Percentiles rank a stretch among this genome's conserved stretches.
Evolutionary conservation across 345 rosid species (phyloP).

Genomic region (Camelina sativa): DNA sequence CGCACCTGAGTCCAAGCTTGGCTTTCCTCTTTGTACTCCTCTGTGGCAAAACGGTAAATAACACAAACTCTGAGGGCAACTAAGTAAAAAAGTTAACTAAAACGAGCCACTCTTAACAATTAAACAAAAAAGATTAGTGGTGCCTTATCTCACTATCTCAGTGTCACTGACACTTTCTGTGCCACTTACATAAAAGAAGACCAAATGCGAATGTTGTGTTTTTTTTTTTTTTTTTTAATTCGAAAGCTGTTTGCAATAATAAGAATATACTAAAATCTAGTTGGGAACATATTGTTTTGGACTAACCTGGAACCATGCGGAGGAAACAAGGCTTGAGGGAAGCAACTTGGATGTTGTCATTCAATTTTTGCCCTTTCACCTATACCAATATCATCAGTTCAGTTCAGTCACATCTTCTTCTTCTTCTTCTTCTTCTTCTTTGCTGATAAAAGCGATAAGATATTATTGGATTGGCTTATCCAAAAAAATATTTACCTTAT

Average conservation of each 20-base stretch:
- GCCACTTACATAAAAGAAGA: background rate
- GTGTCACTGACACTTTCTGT: background rate
- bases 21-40: slow-evolving; percentile 75
- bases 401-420: background rate
- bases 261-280: background rate
- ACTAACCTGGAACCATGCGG: slow-evolving; percentile 57
- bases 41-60: slow-evolving; percentile 51
- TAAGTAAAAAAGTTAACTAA: slow-evolving; percentile 25
- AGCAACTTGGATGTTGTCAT: slow-evolving; percentile 68
- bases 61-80: slow-evolving; percentile 23
- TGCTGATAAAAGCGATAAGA: background rate
- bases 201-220: background rate
- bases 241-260: background rate
- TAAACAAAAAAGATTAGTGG: slow-evolving; percentile 28
- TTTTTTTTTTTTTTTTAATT: background rate
- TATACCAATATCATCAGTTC: slow-evolving; percentile 30
- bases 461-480: no score
- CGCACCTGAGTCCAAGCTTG: slow-evolving; percentile 74
- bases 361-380: slow-evolving; percentile 76
- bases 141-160: slow-evolving; percentile 14
- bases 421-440: no score
- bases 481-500: slow-evolving; percentile 56
- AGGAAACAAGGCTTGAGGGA: slow-evolving; percentile 88
- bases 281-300: background rate
- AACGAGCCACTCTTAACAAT: no score